Percentiles rank a stretch among this genome's conserved stretches.
Conservation (phyloP, 2,329 filamentous ascomycete species). For the Colletotrichum cereale region DNA sequence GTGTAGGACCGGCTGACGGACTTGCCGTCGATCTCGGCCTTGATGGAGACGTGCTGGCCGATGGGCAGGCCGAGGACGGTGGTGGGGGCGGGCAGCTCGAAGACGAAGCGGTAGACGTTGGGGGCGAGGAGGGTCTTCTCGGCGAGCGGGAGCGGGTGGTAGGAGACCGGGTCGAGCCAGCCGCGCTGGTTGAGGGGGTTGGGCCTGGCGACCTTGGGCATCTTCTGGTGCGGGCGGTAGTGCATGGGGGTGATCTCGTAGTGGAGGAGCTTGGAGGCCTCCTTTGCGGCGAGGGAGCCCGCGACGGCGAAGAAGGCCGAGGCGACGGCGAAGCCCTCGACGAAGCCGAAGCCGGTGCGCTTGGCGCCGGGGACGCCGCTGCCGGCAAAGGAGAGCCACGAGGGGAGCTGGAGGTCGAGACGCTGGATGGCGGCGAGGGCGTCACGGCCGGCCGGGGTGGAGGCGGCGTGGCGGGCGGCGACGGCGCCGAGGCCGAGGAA, state of each 20-base stretch:
- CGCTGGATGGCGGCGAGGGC: conserved; percentile 38
- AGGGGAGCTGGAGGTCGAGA: conserved; percentile 35
- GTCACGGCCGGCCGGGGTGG: conserved; percentile 34
- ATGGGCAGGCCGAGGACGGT: conserved; percentile 66
- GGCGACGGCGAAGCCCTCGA: conserved; percentile 54
- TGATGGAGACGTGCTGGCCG: conserved; percentile 68
- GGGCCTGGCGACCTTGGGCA: conserved; percentile 51
- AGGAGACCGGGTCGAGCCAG: conserved; percentile 63
- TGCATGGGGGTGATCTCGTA: conserved; percentile 49
- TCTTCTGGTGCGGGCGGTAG: conserved; percentile 55
- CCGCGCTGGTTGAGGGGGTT: conserved; percentile 57
- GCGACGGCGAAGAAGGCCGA: conserved; percentile 50
- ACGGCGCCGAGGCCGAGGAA: conserved; percentile 42
- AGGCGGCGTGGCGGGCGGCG: conserved; percentile 42
- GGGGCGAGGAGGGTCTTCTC: conserved; percentile 56
- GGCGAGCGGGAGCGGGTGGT: conserved; percentile 59
- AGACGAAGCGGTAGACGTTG: conserved; percentile 60
- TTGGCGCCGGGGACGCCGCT: conserved; percentile 22
- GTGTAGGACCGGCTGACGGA: conserved; percentile 66
- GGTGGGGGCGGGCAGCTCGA: conserved; percentile 58
- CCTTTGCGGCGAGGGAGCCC: conserved; percentile 47
- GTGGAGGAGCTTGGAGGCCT: conserved; percentile 49
- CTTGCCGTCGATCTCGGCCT: conserved; percentile 59
- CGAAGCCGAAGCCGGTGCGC: conserved; percentile 48
- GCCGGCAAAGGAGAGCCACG: conserved; percentile 20